Percentiles rank a stretch among this genome's conserved stretches.
phyloP scores from a whole-genome alignment of 2,329 filamentous ascomycete genomes.

The Pyricularia grisea region DNA sequence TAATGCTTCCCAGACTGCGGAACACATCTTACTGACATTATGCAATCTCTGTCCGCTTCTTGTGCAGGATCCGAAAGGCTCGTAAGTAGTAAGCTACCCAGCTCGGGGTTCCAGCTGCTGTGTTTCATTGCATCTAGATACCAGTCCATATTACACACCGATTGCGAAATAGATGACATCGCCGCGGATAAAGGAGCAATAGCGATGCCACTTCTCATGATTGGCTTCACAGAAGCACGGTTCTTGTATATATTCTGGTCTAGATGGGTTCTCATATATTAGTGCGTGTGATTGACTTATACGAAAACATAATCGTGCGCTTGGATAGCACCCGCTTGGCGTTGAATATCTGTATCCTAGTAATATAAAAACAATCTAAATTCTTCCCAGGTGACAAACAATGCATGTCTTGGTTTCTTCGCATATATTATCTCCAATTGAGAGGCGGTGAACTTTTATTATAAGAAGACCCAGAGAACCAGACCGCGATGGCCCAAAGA shows the following conservation, averaged over 20 bases:
- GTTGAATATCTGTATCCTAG: not conserved
- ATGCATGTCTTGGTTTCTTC: too few species aligned
- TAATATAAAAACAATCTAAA: not conserved
- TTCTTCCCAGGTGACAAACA: not conserved
- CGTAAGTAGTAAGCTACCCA: not conserved
- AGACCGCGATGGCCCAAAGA: not conserved
- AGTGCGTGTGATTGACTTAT: not conserved
- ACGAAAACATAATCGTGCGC: not conserved
- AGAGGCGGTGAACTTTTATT: too few species aligned
- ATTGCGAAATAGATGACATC: too few species aligned
- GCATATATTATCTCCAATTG: too few species aligned
- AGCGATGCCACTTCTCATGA: too few species aligned
- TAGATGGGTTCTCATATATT: not conserved
- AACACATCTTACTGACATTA: not conserved
- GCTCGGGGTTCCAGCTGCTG: not conserved
- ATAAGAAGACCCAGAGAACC: not conserved
- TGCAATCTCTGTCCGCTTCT: not conserved
- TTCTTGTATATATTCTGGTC: too few species aligned
- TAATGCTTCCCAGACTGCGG: not conserved
- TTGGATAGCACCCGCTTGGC: not conserved
- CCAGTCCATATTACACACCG: too few species aligned
- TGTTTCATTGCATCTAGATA: not conserved
- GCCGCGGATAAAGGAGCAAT: too few species aligned
- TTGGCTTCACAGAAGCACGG: too few species aligned
- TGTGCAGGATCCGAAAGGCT: not conserved